Base-by-base conservation (phyloP, 306 rosid genomes). In the Prunus mira region DNA sequence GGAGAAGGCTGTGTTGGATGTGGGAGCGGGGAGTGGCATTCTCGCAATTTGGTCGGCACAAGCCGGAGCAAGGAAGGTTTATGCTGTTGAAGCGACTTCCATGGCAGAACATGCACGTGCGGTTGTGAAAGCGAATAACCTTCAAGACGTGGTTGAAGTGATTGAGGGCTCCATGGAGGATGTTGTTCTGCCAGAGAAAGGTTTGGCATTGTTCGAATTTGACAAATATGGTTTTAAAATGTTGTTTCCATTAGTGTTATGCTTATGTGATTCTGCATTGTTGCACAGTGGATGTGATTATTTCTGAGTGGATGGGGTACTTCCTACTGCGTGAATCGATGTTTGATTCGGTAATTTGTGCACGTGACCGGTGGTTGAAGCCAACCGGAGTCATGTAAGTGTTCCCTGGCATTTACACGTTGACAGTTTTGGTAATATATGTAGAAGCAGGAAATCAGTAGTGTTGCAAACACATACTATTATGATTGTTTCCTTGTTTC, bases 221-320 rank as follows among this genome's bases (percentile, higher is more conserved):
- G 72, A 18, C 13, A 25, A 43, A 15, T 65, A 51, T 6, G 69
- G 32, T 30, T 45, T 34, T 46, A 32, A 17, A 20, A 3, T 22
- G 17, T 10, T 12, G n/a, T 74, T 69, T 78, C 17, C 12, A 12
- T 61, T 60, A 5, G 52, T 74, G 25, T 47, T 30, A 55, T 47
- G 47, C 43, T 60, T 66, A 15, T 20, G 55, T 67, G 30, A 63
- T 12, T 47, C 62, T 76, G 60, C 51, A 47, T 32, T 69, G 82
- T 10, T 58, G 66, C 27, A 12, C 89, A 92, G 99, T 95, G 75
- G 99, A 95, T 69, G 99, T 95, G 69, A 95, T 95, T 20, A 92
- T 95, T 78, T 95, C 99, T 3, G 98, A 95, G 88, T 95, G 99
- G 99, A 95, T 95, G 99, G 99, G 99, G 65, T 95, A 95, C 82